Evolutionary conservation across 225 moss, liverwort and hornwort genomes (phyloP), one percentile per base, ranked within the genome.

Genomic region (Pseudisothecium myosuroides): DNA sequence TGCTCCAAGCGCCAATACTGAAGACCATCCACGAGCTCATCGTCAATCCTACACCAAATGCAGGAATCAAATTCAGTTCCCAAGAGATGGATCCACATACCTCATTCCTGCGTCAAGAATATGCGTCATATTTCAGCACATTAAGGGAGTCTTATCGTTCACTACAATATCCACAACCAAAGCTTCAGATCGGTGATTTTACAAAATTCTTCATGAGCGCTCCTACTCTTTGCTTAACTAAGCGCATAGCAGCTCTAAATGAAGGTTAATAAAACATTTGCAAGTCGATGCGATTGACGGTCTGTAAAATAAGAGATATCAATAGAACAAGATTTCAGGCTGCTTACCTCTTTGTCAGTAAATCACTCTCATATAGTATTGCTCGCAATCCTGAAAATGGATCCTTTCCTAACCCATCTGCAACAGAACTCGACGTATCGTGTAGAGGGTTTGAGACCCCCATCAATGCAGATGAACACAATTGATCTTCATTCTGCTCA

Each of bases 1-100:
- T 91, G 92, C 91, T 99, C 99, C 82, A 97, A 94, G 89, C 91
- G 86, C 99, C 99, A 99, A 90, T 99, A 99, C 88, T 96, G 84
- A 6, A 96, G 87, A 82, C 99, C 99, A 90, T 96, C 95, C 80
- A 55, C 91, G 39, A 99, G 92, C 93, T 96, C 96, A 54, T 93
- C 91, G 83, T 94, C 92, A 88, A 99, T 99, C 85, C 93, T 91
- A 73, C 90, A 92, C 45, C 45, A 75, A 83, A 80, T 36, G n/a
- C 62, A 83, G 27, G 60, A 56, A n/a, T 85, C 76, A 76, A 50
- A 79, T 31, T 84, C 83, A 86, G n/a, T 56, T 83, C 21, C 41
- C 60, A 87, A 17, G 32, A 89, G 23, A n/a, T 79, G 34, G 18
- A 65, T 76, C 63, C 43, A 76, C 85, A 76, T 15, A 64, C 79